Base-by-base conservation (phyloP, 768 basidiomycete genomes). In the Mycena polygramma region DNA sequence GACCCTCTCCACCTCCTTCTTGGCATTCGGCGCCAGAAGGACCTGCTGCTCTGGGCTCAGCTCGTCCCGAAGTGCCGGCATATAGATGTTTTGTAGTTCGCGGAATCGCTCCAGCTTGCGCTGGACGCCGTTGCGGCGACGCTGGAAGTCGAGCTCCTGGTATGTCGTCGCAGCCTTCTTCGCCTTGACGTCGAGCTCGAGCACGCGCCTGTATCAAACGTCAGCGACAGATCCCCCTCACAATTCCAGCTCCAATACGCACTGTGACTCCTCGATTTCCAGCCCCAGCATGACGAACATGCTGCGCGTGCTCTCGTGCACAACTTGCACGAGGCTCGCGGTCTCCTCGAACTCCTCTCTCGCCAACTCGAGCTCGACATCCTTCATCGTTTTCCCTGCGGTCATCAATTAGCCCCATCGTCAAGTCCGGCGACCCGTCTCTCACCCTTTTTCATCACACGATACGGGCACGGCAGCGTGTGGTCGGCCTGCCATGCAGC, bases 101-200 rank as follows among this genome's bases (percentile, higher is more conserved):
- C 49, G 17, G 36, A 52, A 52, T n/a, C 54, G 54, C 5, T 55
- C 54, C 41, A 73, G 70, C 10, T 75, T 17, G 57, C n/a, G 48
- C 35, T 9, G 4, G 15, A 61, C 7, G 14, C 45, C 24, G 15
- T 17, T 48, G 7, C 59, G 14, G 4, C 59, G 59, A 7, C 19
- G 26, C 26, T 20, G 19, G 59, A 61, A 61, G 71, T 76, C 19
- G 62, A 61, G 13, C 51, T 19, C 62, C 77, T 74, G 30, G n/a
- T 71, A 66, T 8, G 75, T 77, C 0, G 72, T 62, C 24, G 74
- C 70, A 7, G 51, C n/a, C 30, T 64, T 57, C 48, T 24, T 66
- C 30, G 19, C 24, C 26, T 37, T 37, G 5, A 41, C 46, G 17
- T 63, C 67, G 4, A 36, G n/a, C 15, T 22, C 57, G 13, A 64